These are phyloP conservation scores for Vigna nakashimae DNA, from an alignment of 306 rosid species.

Conservation along the genomic window DNA sequence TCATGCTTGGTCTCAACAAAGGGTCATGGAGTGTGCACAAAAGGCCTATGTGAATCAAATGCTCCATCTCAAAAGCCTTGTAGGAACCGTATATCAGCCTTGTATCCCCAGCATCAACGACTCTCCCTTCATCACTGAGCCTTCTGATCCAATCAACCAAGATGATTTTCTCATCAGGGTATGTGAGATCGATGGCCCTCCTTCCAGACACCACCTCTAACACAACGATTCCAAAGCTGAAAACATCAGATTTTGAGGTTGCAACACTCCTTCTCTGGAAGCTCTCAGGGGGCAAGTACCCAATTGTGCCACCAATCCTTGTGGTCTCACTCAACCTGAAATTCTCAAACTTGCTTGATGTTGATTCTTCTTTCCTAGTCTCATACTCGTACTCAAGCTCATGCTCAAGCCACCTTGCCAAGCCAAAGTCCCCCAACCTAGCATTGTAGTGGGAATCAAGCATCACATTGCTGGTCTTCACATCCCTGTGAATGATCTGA, in stretches of 20 bases:
- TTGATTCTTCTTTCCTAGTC: constrained; percentile 44
- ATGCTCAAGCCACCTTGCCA: constrained; percentile 94
- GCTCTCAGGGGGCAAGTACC: constrained; percentile 85
- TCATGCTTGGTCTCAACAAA: constrained; percentile 71
- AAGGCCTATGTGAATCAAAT: constrained; percentile 64
- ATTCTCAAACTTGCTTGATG: constrained; percentile 49
- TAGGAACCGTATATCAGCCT: constrained; percentile 66
- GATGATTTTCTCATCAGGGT: constrained; percentile 72
- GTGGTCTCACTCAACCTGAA: constrained; percentile 79
- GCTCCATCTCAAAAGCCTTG: constrained; percentile 61
- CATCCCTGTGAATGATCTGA: constrained; percentile 83
- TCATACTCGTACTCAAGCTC: constrained; percentile 64
- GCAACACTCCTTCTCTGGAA: constrained; percentile 65
- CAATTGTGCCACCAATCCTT: constrained; percentile 85
- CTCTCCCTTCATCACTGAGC: constrained; percentile 66
- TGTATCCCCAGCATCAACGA: constrained; percentile 55
- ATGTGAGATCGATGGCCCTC: constrained; percentile 78
- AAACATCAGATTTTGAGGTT: constrained; percentile 84
- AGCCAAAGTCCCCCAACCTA: constrained; percentile 81
- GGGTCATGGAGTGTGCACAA: constrained; percentile 86
- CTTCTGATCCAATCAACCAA: constrained; percentile 82
- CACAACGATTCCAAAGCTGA: constrained; percentile 84
- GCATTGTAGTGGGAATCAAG: constrained; percentile 81
- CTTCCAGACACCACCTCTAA: constrained; percentile 81
- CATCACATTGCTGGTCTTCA: constrained; percentile 88